Evolutionary conservation across 768 basidiomycete species (phyloP).

Genomic region (Sutorius australiensis): DNA sequence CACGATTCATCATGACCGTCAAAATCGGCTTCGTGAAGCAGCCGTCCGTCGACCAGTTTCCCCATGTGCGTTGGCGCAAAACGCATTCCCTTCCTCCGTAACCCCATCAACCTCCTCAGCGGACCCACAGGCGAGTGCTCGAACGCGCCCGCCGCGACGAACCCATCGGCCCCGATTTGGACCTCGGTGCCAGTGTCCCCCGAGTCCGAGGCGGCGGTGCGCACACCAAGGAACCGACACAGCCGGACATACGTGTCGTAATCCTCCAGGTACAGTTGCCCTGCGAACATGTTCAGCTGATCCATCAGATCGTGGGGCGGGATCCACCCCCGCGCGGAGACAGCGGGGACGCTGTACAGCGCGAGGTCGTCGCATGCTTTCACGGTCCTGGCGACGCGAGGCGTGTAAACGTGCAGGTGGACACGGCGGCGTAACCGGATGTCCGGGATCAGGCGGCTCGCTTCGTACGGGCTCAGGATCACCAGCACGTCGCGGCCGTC

Average conservation of each 20-base stretch:
- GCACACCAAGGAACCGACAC: background rate
- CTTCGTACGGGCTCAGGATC: too few species aligned
- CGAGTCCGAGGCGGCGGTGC: constrained; percentile 10
- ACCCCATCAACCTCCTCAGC: constrained; percentile 15
- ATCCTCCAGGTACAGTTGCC: background rate
- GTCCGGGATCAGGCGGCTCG: too few species aligned
- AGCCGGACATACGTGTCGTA: background rate
- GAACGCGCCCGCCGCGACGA: constrained; percentile 28
- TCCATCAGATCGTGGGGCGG: background rate
- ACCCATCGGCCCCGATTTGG: constrained; percentile 14
- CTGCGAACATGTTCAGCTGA: too few species aligned
- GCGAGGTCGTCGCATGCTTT: too few species aligned
- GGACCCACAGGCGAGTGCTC: constrained; percentile 32
- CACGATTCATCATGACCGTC: background rate
- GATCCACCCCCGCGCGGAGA: background rate
- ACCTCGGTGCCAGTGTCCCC: constrained; percentile 1
- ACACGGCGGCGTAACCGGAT: too few species aligned
- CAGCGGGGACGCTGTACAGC: background rate
- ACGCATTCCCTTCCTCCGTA: constrained; percentile 39
- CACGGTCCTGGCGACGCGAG: too few species aligned
- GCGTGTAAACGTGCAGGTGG: too few species aligned
- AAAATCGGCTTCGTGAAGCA: constrained; percentile 17
- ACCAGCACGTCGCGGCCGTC: too few species aligned
- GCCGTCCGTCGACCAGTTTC: constrained; percentile 32
- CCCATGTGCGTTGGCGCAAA: constrained; percentile 42